phyloP scores from a whole-genome alignment of 257 asterid species.

The Prunella vulgaris region DNA sequence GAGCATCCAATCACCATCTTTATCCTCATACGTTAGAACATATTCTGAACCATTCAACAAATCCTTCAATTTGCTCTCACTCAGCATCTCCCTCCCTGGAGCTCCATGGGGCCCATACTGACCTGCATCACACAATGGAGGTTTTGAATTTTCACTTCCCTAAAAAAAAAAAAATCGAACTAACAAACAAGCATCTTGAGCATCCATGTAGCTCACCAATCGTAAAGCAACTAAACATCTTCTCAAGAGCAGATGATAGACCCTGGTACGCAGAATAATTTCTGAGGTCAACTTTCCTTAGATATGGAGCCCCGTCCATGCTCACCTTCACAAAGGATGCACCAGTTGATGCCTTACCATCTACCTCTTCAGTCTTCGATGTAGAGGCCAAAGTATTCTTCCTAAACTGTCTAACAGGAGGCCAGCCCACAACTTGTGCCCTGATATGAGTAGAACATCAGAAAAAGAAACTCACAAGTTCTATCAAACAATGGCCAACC shows the following conservation, averaged over 20 bases:
- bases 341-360: conserved; percentile 44
- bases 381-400: conserved; percentile 49
- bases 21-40: conserved; percentile 70
- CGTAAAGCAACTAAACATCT: conserved; percentile 71
- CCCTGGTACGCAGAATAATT: conserved; percentile 56
- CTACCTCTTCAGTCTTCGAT: conserved; percentile 57
- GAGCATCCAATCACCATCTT: conserved; percentile 82
- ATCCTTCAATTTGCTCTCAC: conserved; percentile 65
- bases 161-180: neutral
- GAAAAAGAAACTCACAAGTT: neutral
- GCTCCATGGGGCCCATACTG: conserved; percentile 63
- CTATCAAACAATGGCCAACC: neutral
- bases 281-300: conserved; percentile 68
- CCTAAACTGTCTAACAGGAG: conserved; percentile 60
- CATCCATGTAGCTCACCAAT: conserved; percentile 38
- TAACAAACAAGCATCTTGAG: neutral
- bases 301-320: conserved; percentile 76
- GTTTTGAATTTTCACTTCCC: neutral
- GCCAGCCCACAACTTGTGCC: conserved; percentile 87
- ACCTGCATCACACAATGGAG: conserved; percentile 28
- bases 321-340: conserved; percentile 67
- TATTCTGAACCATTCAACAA: conserved; percentile 62
- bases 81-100: conserved; percentile 49
- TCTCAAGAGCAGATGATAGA: conserved; percentile 69
- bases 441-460: conserved; percentile 29